phyloP scores from a whole-genome alignment of 2,329 filamentous ascomycete species.

The Nothophoma quercina region DNA sequence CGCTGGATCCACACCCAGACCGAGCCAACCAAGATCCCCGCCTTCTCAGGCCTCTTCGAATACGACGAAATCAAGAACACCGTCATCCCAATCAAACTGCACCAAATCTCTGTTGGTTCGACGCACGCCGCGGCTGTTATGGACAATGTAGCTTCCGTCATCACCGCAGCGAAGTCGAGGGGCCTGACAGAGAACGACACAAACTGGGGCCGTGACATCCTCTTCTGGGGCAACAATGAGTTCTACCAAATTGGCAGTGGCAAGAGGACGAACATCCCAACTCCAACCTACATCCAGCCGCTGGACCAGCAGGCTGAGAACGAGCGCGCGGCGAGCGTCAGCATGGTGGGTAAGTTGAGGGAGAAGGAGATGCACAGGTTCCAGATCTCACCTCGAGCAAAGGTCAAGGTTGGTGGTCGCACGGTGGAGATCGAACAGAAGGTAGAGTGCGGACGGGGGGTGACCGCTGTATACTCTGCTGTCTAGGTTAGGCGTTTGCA shows the following conservation, averaged over 20 bases:
- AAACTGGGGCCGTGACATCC: conserved; percentile 86
- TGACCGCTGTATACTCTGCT: conserved; percentile 83
- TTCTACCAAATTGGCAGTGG: conserved; percentile 92
- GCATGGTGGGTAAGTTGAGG: conserved; percentile 55
- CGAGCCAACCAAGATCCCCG: conserved; percentile 79
- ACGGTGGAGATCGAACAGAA: conserved; percentile 82
- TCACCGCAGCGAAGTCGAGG: conserved; percentile 51
- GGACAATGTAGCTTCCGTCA: conserved; percentile 77
- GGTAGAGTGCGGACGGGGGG: conserved; percentile 83
- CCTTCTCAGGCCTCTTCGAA: conserved; percentile 83
- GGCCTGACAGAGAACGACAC: conserved; percentile 68
- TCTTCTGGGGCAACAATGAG: conserved; percentile 97
- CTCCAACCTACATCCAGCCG: conserved; percentile 80
- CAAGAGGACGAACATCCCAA: conserved; percentile 79
- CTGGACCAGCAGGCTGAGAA: conserved; percentile 70
- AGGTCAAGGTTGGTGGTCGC: conserved; percentile 72
- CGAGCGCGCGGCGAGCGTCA: conserved; percentile 33
- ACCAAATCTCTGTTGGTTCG: conserved; percentile 75
- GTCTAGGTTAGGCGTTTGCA: conserved; percentile 24
- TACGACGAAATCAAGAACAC: conserved; percentile 77
- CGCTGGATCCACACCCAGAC: conserved; percentile 88
- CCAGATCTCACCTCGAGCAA: conserved; percentile 79
- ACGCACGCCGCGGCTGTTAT: conserved; percentile 85
- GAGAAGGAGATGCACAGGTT: conserved; percentile 76
- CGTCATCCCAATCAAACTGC: conserved; percentile 79